Base-by-base conservation (phyloP, 2,329 filamentous ascomycete species). In the Sodiomyces alkalinus region DNA sequence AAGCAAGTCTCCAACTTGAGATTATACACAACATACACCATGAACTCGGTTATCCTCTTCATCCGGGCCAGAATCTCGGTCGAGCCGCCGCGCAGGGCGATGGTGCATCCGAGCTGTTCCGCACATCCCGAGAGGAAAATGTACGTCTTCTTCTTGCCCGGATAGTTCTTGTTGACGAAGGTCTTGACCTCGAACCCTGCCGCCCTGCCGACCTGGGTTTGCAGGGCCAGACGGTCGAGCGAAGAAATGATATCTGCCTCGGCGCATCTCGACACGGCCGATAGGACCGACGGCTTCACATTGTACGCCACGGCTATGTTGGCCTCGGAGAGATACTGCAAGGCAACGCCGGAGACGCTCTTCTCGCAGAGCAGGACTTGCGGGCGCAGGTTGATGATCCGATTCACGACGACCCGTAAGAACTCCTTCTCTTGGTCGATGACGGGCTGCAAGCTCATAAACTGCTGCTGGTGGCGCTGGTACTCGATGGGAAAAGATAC, bases 1-100 rank as follows among this genome's bases (percentile, higher is more conserved):
- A 98, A 60, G 41, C 81, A 93, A 2, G 90, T 93, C 53, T 98
- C 90, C 10, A 98, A 65, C 47, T 92, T 93, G 29, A 98, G 63
- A 43, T 94, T 98, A 54, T 98, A 98, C 9, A 96, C 86, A 13
- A 98, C 92, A 41, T 96, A 98, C 20, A 92, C 80, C 87, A 98
- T 94, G 47, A 98, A 96, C 47, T 98, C 90, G 8, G 87, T 90
- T 39, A 98, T 90, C 29, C 74, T 71, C 54, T 98, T 98, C 51
- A 98, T 74, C 41, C 75, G 80, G 2, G 73, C 62, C 12, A 98
- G 63, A 1, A 74, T 62, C 26, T 69, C 58, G 17, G 74, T 75
- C 33, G 79, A 74, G 4, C 79, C 81, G 2, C 90, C 90, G 25
- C 90, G 75, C 14, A 98, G 60, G 9, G 85, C 82, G 41, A 98